phyloP scores from a whole-genome alignment of 352 stramenopile genomes.

The Thalassiosira livingstoniorum region DNA sequence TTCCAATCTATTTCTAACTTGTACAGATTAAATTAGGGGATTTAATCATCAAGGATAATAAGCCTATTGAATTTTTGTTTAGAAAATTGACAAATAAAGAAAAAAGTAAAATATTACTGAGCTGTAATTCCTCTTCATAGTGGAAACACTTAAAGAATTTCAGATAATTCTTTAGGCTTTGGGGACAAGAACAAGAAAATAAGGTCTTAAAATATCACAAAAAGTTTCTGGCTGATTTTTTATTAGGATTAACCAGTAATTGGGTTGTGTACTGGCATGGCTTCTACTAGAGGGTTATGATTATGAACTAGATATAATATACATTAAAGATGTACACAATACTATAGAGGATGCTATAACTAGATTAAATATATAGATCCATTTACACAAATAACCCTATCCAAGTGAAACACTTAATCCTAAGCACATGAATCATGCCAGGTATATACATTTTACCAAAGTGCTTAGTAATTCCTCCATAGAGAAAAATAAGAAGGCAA shows the following conservation, averaged over 20 bases:
- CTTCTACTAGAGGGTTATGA: constrained; percentile 64
- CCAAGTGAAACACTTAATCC: constrained; percentile 15
- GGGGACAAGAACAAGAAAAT: constrained; percentile 52
- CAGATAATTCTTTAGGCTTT: constrained; percentile 64
- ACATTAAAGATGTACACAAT: constrained; percentile 58
- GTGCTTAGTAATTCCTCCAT: constrained; percentile 9
- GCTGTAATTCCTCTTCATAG: constrained; percentile 54
- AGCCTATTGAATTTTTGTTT: constrained; percentile 57
- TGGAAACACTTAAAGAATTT: constrained; percentile 70
- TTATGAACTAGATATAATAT: constrained; percentile 42
- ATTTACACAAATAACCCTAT: background rate
- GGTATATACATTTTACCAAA: constrained; percentile 26
- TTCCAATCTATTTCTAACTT: constrained; percentile 47
- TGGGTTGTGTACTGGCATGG: constrained; percentile 47
- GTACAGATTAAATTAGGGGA: constrained; percentile 54
- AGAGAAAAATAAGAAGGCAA: no score
- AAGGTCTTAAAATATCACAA: constrained; percentile 66
- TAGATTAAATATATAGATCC: constrained; percentile 13
- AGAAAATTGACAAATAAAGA: constrained; percentile 56
- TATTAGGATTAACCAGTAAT: constrained; percentile 43
- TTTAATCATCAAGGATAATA: constrained; percentile 50
- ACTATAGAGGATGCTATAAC: constrained; percentile 52
- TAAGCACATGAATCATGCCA: constrained; percentile 4
- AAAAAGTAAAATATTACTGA: constrained; percentile 51
- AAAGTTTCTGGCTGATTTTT: constrained; percentile 45